Evolutionary conservation across 148 eudicot genomes (phyloP).

Genomic region (Oxyria digyna): DNA sequence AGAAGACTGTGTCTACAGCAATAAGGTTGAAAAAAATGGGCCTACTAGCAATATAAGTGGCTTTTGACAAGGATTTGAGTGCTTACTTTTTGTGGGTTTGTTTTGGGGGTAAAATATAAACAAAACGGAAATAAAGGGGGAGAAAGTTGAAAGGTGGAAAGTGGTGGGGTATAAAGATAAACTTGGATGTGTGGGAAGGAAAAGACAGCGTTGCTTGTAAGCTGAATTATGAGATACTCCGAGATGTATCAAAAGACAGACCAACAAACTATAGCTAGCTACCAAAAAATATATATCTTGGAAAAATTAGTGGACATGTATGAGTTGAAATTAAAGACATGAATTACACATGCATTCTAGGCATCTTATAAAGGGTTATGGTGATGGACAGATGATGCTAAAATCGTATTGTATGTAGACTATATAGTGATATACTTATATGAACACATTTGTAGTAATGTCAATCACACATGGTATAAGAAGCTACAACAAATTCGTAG

Average conservation of each 20-base stretch:
- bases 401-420: neutral
- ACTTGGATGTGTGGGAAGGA: conserved; percentile 1
- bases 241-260: neutral
- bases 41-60: neutral
- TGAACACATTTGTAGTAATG: too few species aligned
- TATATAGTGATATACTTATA: too few species aligned
- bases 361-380: neutral
- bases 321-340: too few species aligned
- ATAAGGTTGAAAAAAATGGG: conserved; percentile 7
- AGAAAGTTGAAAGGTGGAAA: neutral
- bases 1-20: neutral
- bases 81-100: conserved; percentile 6
- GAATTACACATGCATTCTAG: neutral
- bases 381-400: neutral
- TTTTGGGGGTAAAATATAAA: neutral
- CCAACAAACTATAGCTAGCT: neutral
- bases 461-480: too few species aligned
- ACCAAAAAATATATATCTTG: neutral
- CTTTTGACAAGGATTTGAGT: conserved; percentile 7
- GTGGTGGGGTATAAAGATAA: conserved; percentile 2
- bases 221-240: neutral
- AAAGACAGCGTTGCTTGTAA: conserved; percentile 4
- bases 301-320: too few species aligned
- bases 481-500: too few species aligned
- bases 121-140: neutral